These are phyloP conservation scores for Pseudisothecium myosuroides DNA, from an alignment of 225 moss, liverwort and hornwort genomes.

Conservation along the genomic window DNA sequence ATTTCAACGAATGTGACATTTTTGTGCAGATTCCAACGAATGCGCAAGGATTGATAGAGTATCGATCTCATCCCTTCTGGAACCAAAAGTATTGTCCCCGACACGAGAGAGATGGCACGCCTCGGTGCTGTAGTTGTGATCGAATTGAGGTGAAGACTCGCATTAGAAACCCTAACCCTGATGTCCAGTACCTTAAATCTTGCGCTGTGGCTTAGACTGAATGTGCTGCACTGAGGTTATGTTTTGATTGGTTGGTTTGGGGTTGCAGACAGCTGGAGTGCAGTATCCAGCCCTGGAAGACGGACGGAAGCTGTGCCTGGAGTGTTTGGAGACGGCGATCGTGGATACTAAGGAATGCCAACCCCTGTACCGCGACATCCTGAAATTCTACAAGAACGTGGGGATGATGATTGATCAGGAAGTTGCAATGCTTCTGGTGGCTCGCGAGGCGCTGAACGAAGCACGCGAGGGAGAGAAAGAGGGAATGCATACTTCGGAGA, in stretches of 20 bases:
- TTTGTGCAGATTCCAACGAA: constrained; percentile 57
- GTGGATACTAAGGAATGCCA: constrained; percentile 50
- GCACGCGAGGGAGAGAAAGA: constrained; percentile 63
- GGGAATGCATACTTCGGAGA: constrained; percentile 39
- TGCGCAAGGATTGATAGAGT: constrained; percentile 61
- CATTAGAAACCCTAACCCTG: not conserved
- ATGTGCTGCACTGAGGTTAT: not conserved
- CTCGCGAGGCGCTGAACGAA: constrained; percentile 49
- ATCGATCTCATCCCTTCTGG: constrained; percentile 78
- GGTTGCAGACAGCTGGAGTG: constrained; percentile 37
- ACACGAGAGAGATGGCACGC: constrained; percentile 56
- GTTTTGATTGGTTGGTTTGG: not conserved
- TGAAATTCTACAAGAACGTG: constrained; percentile 44
- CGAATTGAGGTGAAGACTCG: constrained; percentile 55
- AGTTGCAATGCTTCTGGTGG: constrained; percentile 49
- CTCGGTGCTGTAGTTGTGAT: constrained; percentile 73
- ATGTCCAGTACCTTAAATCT: not conserved
- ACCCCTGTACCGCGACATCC: constrained; percentile 39
- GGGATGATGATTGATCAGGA: constrained; percentile 59
- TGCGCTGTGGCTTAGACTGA: not conserved
- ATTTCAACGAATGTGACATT: not conserved
- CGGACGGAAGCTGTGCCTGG: constrained; percentile 57
- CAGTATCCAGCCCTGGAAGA: constrained; percentile 28
- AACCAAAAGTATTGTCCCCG: constrained; percentile 61
- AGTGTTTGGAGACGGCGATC: constrained; percentile 48